Evolutionary conservation across 192 early-diverging fungal species (phyloP).

Genomic region (Backusella mclennaniae): DNA sequence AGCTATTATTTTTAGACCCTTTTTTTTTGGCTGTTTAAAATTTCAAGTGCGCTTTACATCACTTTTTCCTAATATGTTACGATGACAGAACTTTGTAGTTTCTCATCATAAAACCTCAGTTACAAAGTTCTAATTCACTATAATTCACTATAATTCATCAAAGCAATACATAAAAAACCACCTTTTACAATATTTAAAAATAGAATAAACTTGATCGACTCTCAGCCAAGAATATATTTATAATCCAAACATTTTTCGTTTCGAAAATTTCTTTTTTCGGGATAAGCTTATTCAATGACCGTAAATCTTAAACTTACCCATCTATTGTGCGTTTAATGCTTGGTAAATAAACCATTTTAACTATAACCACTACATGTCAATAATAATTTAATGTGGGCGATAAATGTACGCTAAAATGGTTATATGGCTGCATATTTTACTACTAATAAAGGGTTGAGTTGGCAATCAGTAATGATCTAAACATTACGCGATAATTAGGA

Average conservation of each 20-base stretch:
- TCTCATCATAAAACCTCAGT: background rate
- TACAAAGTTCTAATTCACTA: background rate
- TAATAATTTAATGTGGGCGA: background rate
- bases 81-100: background rate
- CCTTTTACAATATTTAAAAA: background rate
- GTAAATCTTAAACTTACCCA: background rate
- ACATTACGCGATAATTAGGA: background rate
- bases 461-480: conserved; percentile 2
- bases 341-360: conserved; percentile 4
- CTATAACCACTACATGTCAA: background rate
- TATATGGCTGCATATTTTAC: background rate
- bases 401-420: conserved; percentile 4
- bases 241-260: background rate
- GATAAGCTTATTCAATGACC: background rate
- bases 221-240: background rate
- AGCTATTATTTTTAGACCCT: conserved; percentile 3
- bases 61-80: background rate
- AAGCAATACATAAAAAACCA: background rate
- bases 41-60: background rate
- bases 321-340: background rate
- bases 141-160: background rate
- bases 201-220: background rate
- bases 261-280: background rate
- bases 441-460: background rate
- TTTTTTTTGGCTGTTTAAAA: background rate